A percentile compares a stretch with the other conserved stretches of the same genome.
These are phyloP conservation scores for Boehmeria nivea DNA, from an alignment of 306 rosid species.

Conservation along the genomic window DNA sequence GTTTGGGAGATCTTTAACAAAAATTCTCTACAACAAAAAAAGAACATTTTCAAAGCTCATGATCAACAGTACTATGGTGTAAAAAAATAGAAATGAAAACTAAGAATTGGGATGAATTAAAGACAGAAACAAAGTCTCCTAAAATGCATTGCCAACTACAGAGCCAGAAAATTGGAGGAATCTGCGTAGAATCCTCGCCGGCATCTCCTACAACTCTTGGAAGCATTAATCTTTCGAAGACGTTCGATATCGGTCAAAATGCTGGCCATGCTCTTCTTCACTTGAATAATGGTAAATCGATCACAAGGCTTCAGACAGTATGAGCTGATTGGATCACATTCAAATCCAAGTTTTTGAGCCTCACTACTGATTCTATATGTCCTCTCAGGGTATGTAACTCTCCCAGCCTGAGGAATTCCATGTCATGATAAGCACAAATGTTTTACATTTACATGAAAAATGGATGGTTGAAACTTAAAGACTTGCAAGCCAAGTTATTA, in stretches of 20 bases:
- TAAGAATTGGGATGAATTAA: constrained; percentile 14
- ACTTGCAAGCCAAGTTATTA: not conserved
- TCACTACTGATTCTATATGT: constrained; percentile 62
- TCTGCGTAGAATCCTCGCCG: constrained; percentile 6
- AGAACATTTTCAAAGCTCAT: constrained; percentile 14
- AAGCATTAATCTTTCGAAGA: not conserved
- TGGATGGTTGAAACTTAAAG: constrained; percentile 1
- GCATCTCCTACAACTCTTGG: constrained; percentile 10
- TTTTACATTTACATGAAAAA: too few species aligned
- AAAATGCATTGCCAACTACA: constrained; percentile 1
- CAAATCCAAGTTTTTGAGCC: constrained; percentile 62
- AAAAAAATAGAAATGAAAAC: constrained; percentile 2
- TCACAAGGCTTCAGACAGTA: constrained; percentile 43
- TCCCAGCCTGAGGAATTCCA: constrained; percentile 51
- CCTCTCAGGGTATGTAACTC: constrained; percentile 70
- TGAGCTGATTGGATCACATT: constrained; percentile 45
- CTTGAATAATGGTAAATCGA: constrained; percentile 4
- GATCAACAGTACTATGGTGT: not conserved
- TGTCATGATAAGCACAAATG: too few species aligned
- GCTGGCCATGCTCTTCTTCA: constrained; percentile 7
- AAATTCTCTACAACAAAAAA: constrained; percentile 8
- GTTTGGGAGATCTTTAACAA: constrained; percentile 5
- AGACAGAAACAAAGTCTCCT: constrained; percentile 9
- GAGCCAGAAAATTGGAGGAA: constrained; percentile 17
- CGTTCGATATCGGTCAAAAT: not conserved